Conservation (phyloP, 2,329 filamentous ascomycete species). For the Pseudogymnoascus verrucosus region DNA sequence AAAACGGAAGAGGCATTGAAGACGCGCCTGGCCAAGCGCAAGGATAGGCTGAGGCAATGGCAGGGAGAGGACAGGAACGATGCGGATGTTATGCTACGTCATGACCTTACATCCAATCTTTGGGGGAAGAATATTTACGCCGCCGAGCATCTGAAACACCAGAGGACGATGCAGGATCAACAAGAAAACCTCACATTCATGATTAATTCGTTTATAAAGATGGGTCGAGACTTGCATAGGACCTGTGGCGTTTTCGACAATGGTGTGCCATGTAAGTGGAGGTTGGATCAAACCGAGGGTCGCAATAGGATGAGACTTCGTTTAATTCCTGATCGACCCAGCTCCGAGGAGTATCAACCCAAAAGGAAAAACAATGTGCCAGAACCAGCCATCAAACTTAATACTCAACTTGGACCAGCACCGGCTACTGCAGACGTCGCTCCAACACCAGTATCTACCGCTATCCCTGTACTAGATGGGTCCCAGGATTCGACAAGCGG, state of each 20-base stretch:
- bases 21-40: constrained; percentile 62
- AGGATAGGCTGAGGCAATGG: constrained; percentile 78
- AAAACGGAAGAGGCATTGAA: constrained; percentile 70
- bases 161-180: constrained; percentile 82
- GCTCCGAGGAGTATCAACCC: constrained; percentile 69
- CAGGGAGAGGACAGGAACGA: constrained; percentile 57
- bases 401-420: constrained; percentile 17
- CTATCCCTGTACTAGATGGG: constrained; percentile 15
- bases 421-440: constrained; percentile 8
- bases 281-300: constrained; percentile 90
- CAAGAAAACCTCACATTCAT: constrained; percentile 82
- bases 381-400: constrained; percentile 31
- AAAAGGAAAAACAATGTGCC: constrained; percentile 59
- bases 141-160: constrained; percentile 85
- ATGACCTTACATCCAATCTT: constrained; percentile 77
- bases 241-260: constrained; percentile 75
- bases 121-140: constrained; percentile 96
- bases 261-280: constrained; percentile 64
- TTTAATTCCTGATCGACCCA: constrained; percentile 68
- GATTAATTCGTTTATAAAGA: constrained; percentile 64
- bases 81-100: constrained; percentile 68
- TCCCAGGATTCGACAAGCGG: constrained; percentile 11
- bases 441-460: constrained; percentile 12
- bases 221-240: constrained; percentile 69
- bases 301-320: constrained; percentile 90